Evolutionary conservation across 2,329 filamentous ascomycete genomes (phyloP), one percentile per base, ranked within the genome.

Genomic region (Penicillium sp.): DNA sequence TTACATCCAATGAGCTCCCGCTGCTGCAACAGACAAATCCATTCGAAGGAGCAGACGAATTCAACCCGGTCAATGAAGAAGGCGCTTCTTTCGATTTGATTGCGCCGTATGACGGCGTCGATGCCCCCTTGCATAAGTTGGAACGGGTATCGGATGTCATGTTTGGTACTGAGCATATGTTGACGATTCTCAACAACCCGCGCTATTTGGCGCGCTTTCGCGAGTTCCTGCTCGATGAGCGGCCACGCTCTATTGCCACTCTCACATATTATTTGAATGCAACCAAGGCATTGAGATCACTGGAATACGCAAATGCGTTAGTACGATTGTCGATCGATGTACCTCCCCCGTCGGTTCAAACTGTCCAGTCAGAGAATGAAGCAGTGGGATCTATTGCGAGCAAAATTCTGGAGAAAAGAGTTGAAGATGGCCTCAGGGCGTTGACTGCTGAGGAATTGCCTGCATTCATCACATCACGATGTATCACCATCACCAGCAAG

Each of bases 221-320:
- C 1, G 71, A 76, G 2, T 89, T 84, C 50, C 66, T 88, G 2
- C 74, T 75, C 40, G 60, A 68, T 3, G 68, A 74, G 30, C 71
- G 80, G 30, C 77, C 80, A 4, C 65, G 73, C 13, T 85, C 82
- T 0, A 68, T 85, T 2, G 75, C 81, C 0, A 64, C 84, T 6
- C 63, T 88, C 10, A 75, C 80, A 16, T 85, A 86, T 65, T 86
- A 86, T 47, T 69, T 87, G 2, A 80, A 85, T 50, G 75, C 81
- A 0, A 60, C 79, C 40, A 89, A 88, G 55, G 82, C 83, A 1
- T 61, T 85, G 9, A 76, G 78, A 48, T 82, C 84, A 1, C 79
- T 88, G 40, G 71, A 73, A 22, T 87, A 87, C 51, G 75, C 81
- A 13, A 85, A 88, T 57, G 76, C 80, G 0, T 72, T 87, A 23